Conservation (phyloP, 148 eudicot species). For the Vaccinium myrtillus region DNA sequence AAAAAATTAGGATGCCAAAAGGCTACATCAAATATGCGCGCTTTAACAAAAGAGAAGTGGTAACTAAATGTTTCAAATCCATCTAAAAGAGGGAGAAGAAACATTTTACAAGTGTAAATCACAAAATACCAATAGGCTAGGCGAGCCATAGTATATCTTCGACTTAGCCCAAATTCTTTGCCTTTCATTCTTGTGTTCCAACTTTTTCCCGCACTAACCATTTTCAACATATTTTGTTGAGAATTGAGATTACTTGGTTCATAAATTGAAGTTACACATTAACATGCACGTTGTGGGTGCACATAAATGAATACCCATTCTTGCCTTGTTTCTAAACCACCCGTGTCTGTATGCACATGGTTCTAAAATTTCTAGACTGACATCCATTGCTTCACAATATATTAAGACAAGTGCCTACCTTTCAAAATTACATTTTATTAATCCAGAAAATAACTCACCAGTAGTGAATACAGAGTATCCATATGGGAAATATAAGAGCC, state of each 20-base stretch:
- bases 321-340: background rate
- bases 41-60: too few species aligned
- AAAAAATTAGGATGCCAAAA: too few species aligned
- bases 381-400: conserved; percentile 1
- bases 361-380: background rate
- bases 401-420: background rate
- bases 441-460: background rate
- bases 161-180: background rate
- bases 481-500: background rate
- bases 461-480: background rate
- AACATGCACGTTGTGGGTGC: background rate
- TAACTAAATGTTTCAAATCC: too few species aligned
- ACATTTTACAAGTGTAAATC: too few species aligned
- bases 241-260: background rate
- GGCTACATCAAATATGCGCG: too few species aligned
- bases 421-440: background rate
- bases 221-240: background rate
- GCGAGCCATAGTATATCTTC: background rate
- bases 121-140: too few species aligned
- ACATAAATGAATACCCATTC: background rate
- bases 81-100: too few species aligned
- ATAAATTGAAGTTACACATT: background rate
- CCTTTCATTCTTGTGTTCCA: background rate
- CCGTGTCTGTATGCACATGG: background rate
- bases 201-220: background rate